phyloP scores from a whole-genome alignment of 1,139 yeast species.

The Candida buenavistaensis region DNA sequence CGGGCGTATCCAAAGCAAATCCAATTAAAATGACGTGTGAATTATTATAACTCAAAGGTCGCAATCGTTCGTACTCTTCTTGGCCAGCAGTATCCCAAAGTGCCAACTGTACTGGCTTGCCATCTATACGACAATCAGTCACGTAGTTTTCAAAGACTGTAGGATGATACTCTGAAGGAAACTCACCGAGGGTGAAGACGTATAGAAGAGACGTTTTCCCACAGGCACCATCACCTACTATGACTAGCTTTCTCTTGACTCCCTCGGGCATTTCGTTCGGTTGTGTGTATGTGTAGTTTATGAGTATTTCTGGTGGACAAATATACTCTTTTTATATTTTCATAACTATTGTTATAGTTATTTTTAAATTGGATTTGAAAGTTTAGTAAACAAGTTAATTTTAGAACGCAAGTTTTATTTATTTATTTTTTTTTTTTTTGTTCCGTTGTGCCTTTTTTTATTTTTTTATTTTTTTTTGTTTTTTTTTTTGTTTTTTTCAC shows the following conservation, averaged over 20 bases:
- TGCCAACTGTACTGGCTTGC: slow-evolving; percentile 84
- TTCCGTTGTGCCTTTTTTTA: no score
- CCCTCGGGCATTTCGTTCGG: slow-evolving; percentile 10
- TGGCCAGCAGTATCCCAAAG: slow-evolving; percentile 98
- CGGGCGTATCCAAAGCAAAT: slow-evolving; percentile 69
- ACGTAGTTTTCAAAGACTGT: slow-evolving; percentile 95
- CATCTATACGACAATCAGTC: slow-evolving; percentile 90
- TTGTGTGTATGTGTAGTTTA: slow-evolving; percentile 1
- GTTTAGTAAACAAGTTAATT: no score
- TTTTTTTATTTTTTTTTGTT: no score
- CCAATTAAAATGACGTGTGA: slow-evolving; percentile 74
- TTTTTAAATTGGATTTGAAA: no score
- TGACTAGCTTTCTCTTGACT: slow-evolving; percentile 76
- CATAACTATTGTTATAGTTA: no score
- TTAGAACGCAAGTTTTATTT: no score
- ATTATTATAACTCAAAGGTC: slow-evolving; percentile 83
- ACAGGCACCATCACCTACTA: slow-evolving; percentile 95
- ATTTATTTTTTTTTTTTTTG: no score
- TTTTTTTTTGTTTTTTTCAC: no score
- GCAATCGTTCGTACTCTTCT: slow-evolving; percentile 78
- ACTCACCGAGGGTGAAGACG: slow-evolving; percentile 87
- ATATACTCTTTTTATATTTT: no score
- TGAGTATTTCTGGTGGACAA: no score
- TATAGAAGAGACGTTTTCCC: slow-evolving; percentile 91
- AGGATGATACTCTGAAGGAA: slow-evolving; percentile 84